Evolutionary conservation across 257 asterid species (phyloP), one percentile per base, ranked within the genome.

Genomic region (Oldenlandia corymbosa): DNA sequence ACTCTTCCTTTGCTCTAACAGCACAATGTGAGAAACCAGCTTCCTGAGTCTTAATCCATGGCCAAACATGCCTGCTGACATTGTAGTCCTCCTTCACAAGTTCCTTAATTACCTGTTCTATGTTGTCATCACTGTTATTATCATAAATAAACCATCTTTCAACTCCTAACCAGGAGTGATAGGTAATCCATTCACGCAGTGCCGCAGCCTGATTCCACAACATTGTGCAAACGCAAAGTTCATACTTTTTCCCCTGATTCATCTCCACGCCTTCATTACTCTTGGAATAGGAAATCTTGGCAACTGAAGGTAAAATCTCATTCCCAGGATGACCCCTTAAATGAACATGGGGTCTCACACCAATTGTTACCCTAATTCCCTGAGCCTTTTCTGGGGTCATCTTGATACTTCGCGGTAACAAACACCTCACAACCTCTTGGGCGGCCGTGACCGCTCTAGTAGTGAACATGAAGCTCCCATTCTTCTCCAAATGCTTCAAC

Each of bases 21-120:
- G 95, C 94, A 65, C 99, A 93, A 65, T 90, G 95, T 3, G 99
- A 93, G 81, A 93, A 93, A 0, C 99, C 97, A 13, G 99, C 97
- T 79, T 93, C 99, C 65, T 93, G 99, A 30, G 97, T 90, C 78
- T 93, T 93, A 72, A 93, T 79, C 99, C 99, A 93, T 0, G 97
- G 97, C 99, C 99, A 93, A 3, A 81, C 84, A 51, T 90, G 97
- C 81, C 97, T 79, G 0, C 84, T 82, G 10, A 93, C 86, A 42
- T 90, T 90, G 75, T 78, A 81, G 52, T 71, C 67, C 32, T 79
- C n/a, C n/a, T n/a, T n/a, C n/a, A n/a, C 83, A 28, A 90, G 97
- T 13, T 84, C 75, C 45, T 49, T 72, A 60, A 87, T 60, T 32
- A 84, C 80, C 37, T 79, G 76, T 36, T 84, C 79, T 6, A 85